These are phyloP conservation scores for Pseudozyma tsukubaensis DNA, from an alignment of 1,284 basidiomycete genomes.

Conservation along the genomic window DNA sequence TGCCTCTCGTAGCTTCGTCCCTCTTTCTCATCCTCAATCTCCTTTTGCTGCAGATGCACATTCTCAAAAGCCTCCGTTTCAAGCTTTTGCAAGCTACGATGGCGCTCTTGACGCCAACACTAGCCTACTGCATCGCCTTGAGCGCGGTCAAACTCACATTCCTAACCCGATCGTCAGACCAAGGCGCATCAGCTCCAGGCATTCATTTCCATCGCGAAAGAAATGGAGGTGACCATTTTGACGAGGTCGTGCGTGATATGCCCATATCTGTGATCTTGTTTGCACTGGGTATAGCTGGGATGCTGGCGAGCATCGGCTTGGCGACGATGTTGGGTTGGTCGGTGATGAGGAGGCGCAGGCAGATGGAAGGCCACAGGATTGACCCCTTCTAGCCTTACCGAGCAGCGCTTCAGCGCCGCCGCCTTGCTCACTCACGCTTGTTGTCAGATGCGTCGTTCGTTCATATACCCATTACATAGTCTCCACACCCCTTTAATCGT, in stretches of 20 bases:
- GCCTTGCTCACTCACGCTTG: too few relatives aligned
- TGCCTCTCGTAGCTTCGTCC: constrained; percentile 10
- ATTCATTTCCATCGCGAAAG: constrained; percentile 27
- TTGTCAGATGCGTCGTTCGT: too few relatives aligned
- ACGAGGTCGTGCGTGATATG: constrained; percentile 19
- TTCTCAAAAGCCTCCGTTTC: neutral
- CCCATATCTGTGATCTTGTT: constrained; percentile 15
- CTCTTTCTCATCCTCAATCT: constrained; percentile 22
- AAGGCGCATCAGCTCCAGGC: constrained; percentile 14
- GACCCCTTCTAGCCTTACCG: too few relatives aligned
- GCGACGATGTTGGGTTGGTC: neutral
- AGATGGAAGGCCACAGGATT: neutral
- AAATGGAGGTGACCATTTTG: neutral
- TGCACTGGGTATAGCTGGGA: neutral
- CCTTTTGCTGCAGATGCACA: constrained; percentile 6
- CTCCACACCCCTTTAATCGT: too few relatives aligned
- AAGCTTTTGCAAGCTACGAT: constrained; percentile 1
- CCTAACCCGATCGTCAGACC: constrained; percentile 8
- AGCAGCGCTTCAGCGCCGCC: too few relatives aligned
- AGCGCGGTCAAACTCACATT: constrained; percentile 9
- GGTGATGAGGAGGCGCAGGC: neutral
- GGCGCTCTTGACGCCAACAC: neutral
- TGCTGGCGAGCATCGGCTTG: neutral
- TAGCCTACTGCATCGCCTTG: constrained; percentile 12
- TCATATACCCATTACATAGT: too few relatives aligned